Evolutionary conservation across 768 basidiomycete species (phyloP), one percentile per base, ranked within the genome.

Genomic region (Kwoniella dendrophila): DNA sequence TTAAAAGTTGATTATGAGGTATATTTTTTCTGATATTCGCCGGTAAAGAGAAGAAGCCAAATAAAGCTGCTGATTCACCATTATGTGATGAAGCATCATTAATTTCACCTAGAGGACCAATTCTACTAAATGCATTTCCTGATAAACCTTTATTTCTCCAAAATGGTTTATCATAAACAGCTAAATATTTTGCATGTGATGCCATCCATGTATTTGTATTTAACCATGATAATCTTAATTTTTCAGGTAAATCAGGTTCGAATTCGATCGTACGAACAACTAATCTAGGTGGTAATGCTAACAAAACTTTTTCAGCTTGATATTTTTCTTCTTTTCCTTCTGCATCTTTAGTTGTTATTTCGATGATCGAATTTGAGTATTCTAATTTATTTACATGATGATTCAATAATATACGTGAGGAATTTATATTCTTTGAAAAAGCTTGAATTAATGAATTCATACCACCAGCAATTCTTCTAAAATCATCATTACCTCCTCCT

Each of bases 251-350:
- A 8, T 8, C 8, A 8, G 36, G 36, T 8, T 38, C 36, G 36
- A 38, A 38, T 38, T 38, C 18, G 36, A 38, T 38, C 8, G 8
- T 38, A 38, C 18, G 8, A 38, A 18, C 36, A 8, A 38, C 36
- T 18, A 38, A 38, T 38, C 36, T 8, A 38, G 36, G 36, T 8
- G 36, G 36, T 38, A 38, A 18, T 8, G 36, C 36, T 38, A 38
- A 38, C 8, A 38, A 8, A 18, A 38, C 36, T 38, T 8, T 38
- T 18, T 38, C 18, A 18, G 36, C 36, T 8, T 18, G 36, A 18
- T 38, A 18, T 38, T 8, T 38, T 38, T 18, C 18, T 8, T 18
- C 44, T 67, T 58, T 2, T 62, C 38, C 24, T 8, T 38, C 18
- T 8, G 8, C 8, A 38, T 38, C 18, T 18, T 38, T 18, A 8